Evolutionary conservation across 116 monocot species (phyloP), one percentile per base, ranked within the genome.

Genomic region (Posidonia oceanica): DNA sequence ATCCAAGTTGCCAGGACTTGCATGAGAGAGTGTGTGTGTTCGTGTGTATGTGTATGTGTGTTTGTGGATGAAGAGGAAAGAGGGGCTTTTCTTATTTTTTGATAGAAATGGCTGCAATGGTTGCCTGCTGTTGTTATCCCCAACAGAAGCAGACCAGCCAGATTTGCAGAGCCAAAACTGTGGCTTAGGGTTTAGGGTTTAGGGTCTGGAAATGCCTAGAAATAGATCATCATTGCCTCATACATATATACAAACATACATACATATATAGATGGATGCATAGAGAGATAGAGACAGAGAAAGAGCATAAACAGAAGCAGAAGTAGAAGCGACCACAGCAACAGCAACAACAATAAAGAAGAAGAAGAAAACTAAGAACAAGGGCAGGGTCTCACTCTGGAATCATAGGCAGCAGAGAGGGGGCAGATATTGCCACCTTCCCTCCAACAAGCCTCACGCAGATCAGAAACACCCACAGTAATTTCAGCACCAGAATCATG

Each of bases 161-260:
- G 6, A 23, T 70, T 70, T 36, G 5, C 63, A 6, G 12, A 10
- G 48, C 48, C n/a, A n/a, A n/a, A n/a, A n/a, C n/a, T n/a, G n/a
- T n/a, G n/a, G n/a, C n/a, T n/a, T n/a, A n/a, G n/a, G n/a, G n/a
- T n/a, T n/a, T n/a, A n/a, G n/a, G n/a, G n/a, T n/a, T n/a, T n/a
- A n/a, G n/a, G n/a, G n/a, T n/a, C n/a, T n/a, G n/a, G n/a, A n/a
- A 58, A 18, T 39, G 4, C 29, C 16, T 7, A 54, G 54, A 37
- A 12, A 69, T 23, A 65, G 23, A 65, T 67, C 67, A 67, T 67
- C 67, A 67, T 52, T 51, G 51, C 52, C 38, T 51, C 51, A 13
- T 16, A 2, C 7, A 67, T 18, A 52, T 29, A 29, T 29, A 29
- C 29, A 29, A 0, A 29, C 29, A 29, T 29, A 29, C 29, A 29